Conservation (phyloP, 768 basidiomycete genomes). For the Naematelia aurantialba region DNA sequence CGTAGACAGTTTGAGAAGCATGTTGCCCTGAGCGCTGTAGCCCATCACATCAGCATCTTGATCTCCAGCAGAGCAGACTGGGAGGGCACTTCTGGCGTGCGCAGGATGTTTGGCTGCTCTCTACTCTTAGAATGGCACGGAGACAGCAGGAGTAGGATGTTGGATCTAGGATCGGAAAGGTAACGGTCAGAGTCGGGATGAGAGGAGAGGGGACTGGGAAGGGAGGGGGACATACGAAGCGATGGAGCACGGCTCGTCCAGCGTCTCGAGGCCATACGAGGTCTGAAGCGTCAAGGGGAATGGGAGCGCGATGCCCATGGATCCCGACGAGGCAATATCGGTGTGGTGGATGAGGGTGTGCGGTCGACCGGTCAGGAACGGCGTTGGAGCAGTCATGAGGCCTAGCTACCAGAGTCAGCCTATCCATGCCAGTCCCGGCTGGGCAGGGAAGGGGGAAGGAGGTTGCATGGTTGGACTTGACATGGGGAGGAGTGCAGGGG, state of each 20-base stretch:
- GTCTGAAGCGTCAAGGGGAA: conserved; percentile 1
- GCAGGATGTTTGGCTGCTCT: no score
- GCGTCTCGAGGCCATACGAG: conserved; percentile 30
- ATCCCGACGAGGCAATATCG: conserved; percentile 23
- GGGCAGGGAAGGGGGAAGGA: no score
- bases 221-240: conserved; percentile 26
- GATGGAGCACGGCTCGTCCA: conserved; percentile 24
- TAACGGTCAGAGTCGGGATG: no score
- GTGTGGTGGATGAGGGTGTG: conserved; percentile 40
- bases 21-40: conserved; percentile 48
- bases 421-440: background rate
- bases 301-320: conserved; percentile 42
- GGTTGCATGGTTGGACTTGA: no score
- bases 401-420: conserved; percentile 18
- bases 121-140: no score
- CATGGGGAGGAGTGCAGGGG: background rate
- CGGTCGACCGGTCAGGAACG: conserved; percentile 46
- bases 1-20: conserved; percentile 34
- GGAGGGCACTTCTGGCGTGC: no score
- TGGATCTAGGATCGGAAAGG: background rate
- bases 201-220: background rate
- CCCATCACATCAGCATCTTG: background rate
- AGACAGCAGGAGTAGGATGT: no score
- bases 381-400: conserved; percentile 43
- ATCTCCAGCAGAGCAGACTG: no score